Percentiles rank a stretch among this genome's conserved stretches.
Evolutionary conservation across 345 rosid genomes (phyloP).

Genomic region (Rhizophora apiculata): DNA sequence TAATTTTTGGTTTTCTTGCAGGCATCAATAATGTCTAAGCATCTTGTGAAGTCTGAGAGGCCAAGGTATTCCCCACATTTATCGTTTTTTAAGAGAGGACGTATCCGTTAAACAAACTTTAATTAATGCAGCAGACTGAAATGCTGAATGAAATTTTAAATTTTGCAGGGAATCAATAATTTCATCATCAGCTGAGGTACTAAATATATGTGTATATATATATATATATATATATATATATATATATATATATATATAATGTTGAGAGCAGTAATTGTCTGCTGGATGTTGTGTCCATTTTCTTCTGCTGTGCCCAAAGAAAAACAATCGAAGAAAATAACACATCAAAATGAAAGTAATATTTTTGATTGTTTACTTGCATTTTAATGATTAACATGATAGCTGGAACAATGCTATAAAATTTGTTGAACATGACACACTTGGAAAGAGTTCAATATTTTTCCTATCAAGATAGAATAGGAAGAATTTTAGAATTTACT

Average conservation of each 20-base stretch:
- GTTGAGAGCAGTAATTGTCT: not conserved
- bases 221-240: no score
- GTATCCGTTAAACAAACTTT: not conserved
- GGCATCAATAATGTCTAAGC: conserved; percentile 93
- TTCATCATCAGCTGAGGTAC: conserved; percentile 62
- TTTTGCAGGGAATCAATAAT: conserved; percentile 59
- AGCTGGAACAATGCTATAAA: no score
- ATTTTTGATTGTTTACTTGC: no score
- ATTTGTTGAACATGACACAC: no score
- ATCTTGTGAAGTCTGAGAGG: conserved; percentile 74
- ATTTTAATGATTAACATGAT: no score
- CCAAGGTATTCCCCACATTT: conserved; percentile 48
- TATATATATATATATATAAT: not conserved
- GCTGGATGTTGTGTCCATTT: not conserved
- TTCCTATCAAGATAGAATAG: no score
- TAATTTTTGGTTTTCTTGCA: conserved; percentile 32
- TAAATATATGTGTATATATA: no score
- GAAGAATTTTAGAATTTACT: no score
- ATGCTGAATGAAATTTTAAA: conserved; percentile 15
- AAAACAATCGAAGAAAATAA: no score
- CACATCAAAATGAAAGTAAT: no score
- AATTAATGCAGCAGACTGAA: conserved; percentile 11
- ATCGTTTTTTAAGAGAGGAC: conserved; percentile 1
- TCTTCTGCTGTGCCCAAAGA: not conserved
- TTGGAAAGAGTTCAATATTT: no score